Base-by-base conservation (phyloP, 2,329 filamentous ascomycete genomes). In the Fusarium falciforme region DNA sequence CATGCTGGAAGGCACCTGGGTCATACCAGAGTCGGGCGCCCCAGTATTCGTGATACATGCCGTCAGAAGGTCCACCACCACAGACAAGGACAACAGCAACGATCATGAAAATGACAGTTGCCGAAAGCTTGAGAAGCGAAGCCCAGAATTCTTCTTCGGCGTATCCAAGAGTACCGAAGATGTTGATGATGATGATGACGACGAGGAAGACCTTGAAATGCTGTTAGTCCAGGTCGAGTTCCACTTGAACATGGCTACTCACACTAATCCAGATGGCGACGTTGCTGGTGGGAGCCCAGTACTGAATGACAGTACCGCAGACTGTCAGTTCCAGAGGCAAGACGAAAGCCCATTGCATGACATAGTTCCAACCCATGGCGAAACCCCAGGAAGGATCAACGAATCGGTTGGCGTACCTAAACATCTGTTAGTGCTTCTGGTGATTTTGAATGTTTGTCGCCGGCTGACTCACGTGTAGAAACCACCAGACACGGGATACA, bases 71-170 rank as follows among this genome's bases (percentile, higher is more conserved):
- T 1, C 90, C 90, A 66, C 91, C 91, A 22, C 91, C 91, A 6
- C 86, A 84, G 44, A 91, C 88, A 40, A 90, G 83, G 25, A 92
- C 83, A 38, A 92, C 85, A 17, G 87, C 86, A 52, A 91, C 85
- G 68, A 93, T 85, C 83, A 93, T 92, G 82, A 92, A 93, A 55
- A 91, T 86, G 36, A 90, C 80, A 9, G 87, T 89, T 5, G 90
- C 89, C 0, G 80, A 78, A 14, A 92, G 84, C 77, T 92, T 92
- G 67, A 92, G 82, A 7, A 87, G 79, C 7, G 87, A 86, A 2
- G 90, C 85, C 78, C 87, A 84, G 76, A 91, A 92, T 75, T 92
- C 90, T 66, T 91, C 90, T 75, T 88, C 89, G 14, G 84, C 88
- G 66, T 89, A 89, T 8, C 87, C 87, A 4, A 87, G 80, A 1